A percentile compares a stretch with the other conserved stretches of the same genome.
Evolutionary conservation across 83 land plant species (phyloP).

Genomic region (Larix sibirica): DNA sequence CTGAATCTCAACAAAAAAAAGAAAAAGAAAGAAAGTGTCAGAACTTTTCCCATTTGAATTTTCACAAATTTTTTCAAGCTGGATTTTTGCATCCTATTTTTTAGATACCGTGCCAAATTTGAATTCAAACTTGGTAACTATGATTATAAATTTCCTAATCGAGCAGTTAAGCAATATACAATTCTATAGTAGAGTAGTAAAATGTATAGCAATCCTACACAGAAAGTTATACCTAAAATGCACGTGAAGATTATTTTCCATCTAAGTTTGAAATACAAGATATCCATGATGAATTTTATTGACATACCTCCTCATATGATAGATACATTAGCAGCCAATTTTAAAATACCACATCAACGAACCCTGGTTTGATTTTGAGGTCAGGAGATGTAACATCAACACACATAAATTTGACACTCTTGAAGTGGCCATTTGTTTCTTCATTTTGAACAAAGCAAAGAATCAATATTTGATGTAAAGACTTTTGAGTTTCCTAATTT

Average conservation of each 20-base stretch:
- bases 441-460: conserved; percentile 65
- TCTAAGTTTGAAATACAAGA: neutral
- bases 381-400: conserved; percentile 96
- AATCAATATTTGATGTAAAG: neutral
- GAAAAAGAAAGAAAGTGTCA: too few relatives aligned
- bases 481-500: neutral
- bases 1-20: too few relatives aligned
- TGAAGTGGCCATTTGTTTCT: conserved; percentile 68
- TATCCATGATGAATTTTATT: neutral
- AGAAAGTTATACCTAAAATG: neutral
- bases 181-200: neutral
- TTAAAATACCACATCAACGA: conserved; percentile 88
- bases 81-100: too few relatives aligned
- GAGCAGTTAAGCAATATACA: neutral
- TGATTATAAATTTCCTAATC: neutral
- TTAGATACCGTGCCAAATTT: too few relatives aligned
- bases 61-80: too few relatives aligned
- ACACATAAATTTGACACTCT: conserved; percentile 83
- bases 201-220: neutral
- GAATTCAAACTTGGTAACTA: too few relatives aligned
- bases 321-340: conserved; percentile 99
- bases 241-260: neutral
- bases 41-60: too few relatives aligned
- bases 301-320: conserved; percentile 84
- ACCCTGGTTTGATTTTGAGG: conserved; percentile 50